Evolutionary conservation across 768 basidiomycete genomes (phyloP), one percentile per base, ranked within the genome.

Genomic region (Pulveroboletus sp.): DNA sequence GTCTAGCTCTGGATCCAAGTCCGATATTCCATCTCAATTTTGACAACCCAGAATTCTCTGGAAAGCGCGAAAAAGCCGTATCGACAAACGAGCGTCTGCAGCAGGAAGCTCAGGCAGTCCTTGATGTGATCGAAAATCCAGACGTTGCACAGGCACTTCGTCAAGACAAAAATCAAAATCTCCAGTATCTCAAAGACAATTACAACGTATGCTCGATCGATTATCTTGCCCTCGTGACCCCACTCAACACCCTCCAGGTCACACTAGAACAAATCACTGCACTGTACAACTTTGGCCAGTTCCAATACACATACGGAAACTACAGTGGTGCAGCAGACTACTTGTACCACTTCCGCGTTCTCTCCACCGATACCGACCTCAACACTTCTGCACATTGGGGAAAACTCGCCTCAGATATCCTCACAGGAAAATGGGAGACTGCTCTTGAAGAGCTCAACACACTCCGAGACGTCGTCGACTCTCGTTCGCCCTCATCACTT

Each of bases 331-430:
- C 97, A 14, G 94, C 94, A 40, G 93, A 97, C 70, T 98, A 97
- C 73, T 78, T 99, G 47, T 97, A 98, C 76, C 95, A 98, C 66
- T 99, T 98, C 79, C 91, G 94, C 47, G 87, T 98, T 20, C 85
- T 99, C 52, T 95, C 94, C 40, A 97, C 94, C 48, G 91, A 95
- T 66, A 77, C 79, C 49, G 89, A 94, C 43, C 87, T 95, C 64
- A 94, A 90, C 71, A 87, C 91, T 32, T 98, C 97, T 5, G 92
- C 95, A 3, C 91, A 94, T 72, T 99, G 95, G 97, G 97, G 97
- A 11, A 98, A 97, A 70, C 89, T 98, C 55, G 91, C 94, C 32
- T 94, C 88, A 25, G 93, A 98, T 68, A 95, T 97, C 65, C 84
- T 99, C 43, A 85, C 86, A 4, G 97, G 95, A 37, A 84, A 87